Percentiles rank a stretch among this genome's conserved stretches.
Conservation (phyloP, 805 yeast genomes). For the Yamadazyma olivae region DNA sequence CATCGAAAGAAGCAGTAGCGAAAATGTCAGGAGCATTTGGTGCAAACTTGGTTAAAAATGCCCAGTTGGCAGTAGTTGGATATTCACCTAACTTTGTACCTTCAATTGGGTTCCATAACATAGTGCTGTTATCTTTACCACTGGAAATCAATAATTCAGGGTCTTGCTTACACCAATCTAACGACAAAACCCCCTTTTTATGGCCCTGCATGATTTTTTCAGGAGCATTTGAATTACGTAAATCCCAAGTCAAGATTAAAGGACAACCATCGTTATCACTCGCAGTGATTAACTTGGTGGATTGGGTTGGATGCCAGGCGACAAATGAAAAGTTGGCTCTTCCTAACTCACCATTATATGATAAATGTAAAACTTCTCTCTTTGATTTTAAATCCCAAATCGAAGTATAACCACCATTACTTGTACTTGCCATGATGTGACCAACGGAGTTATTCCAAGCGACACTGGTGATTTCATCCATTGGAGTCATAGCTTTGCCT, state of each 20-base stretch:
- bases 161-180: slow-evolving; percentile 93
- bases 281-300: slow-evolving; percentile 86
- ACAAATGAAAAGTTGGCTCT: slow-evolving; percentile 76
- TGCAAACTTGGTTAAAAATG: slow-evolving; percentile 84
- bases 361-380: slow-evolving; percentile 83
- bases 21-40: slow-evolving; percentile 85
- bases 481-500: slow-evolving; percentile 75
- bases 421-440: slow-evolving; percentile 89
- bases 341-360: slow-evolving; percentile 53
- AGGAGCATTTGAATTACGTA: slow-evolving; percentile 92
- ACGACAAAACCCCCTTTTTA: slow-evolving; percentile 78
- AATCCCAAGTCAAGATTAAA: slow-evolving; percentile 85
- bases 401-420: slow-evolving; percentile 80
- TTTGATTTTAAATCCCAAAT: slow-evolving; percentile 91
- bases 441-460: slow-evolving; percentile 85
- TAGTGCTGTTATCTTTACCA: slow-evolving; percentile 86
- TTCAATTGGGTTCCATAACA: slow-evolving; percentile 84
- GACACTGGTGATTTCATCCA: slow-evolving; percentile 75
- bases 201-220: slow-evolving; percentile 75
- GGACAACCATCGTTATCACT: slow-evolving; percentile 80
- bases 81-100: slow-evolving; percentile 78
- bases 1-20: slow-evolving; percentile 86
- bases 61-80: slow-evolving; percentile 93
- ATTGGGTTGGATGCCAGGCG: slow-evolving; percentile 91
- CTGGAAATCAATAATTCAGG: slow-evolving; percentile 76